phyloP scores from a whole-genome alignment of 306 rosid genomes.

The Citrullus mucosospermus region DNA sequence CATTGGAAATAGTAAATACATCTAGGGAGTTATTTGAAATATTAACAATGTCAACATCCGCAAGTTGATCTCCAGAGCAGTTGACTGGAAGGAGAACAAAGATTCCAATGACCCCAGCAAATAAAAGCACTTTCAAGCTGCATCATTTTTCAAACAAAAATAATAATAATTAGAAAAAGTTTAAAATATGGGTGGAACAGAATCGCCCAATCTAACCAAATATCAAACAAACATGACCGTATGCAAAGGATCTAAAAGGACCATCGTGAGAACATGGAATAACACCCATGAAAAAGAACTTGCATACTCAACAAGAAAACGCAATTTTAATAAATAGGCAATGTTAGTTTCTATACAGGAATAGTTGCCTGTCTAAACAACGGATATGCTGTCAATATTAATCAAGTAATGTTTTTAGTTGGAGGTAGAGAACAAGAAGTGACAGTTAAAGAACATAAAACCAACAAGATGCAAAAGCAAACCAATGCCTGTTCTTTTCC shows the following conservation, averaged over 20 bases:
- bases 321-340: no score
- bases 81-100: slow-evolving; percentile 79
- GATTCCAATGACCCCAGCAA: slow-evolving; percentile 76
- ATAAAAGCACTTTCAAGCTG: slow-evolving; percentile 62
- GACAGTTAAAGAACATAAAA: not conserved
- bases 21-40: slow-evolving; percentile 42
- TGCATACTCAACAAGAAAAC: no score
- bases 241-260: not conserved
- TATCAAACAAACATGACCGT: not conserved
- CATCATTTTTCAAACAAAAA: slow-evolving; percentile 14
- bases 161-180: not conserved
- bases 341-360: no score
- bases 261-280: not conserved
- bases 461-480: not conserved
- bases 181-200: not conserved
- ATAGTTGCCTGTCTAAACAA: no score
- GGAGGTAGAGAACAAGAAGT: not conserved
- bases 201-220: not conserved
- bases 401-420: not conserved
- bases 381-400: no score
- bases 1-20: slow-evolving; percentile 48
- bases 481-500: not conserved
- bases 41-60: slow-evolving; percentile 29
- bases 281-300: not conserved
- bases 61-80: slow-evolving; percentile 56